Conservation (phyloP, 805 yeast genomes). For the Phaffomyces opuntiae region DNA sequence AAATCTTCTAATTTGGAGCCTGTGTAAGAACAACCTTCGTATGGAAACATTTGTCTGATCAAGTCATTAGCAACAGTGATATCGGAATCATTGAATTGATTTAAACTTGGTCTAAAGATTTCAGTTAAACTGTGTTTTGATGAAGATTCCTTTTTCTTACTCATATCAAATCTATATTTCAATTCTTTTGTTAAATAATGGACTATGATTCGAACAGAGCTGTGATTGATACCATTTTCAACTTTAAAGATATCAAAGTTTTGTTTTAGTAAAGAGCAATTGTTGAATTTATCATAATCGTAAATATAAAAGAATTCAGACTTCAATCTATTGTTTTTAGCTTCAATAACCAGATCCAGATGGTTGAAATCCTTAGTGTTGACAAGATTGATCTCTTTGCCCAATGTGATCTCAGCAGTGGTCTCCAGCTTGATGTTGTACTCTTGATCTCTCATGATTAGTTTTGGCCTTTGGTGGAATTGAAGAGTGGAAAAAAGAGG, state of each 20-base stretch:
- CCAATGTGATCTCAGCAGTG: conserved; percentile 19
- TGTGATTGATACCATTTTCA: conserved; percentile 22
- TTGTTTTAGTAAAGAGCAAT: conserved; percentile 20
- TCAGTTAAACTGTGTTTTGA: conserved; percentile 21
- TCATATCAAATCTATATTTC: conserved; percentile 19
- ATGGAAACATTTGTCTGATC: conserved; percentile 28
- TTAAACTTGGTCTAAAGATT: conserved; percentile 29
- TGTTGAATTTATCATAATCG: conserved; percentile 25
- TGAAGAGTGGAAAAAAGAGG: background rate
- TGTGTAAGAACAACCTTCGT: conserved; percentile 30
- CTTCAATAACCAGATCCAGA: conserved; percentile 22
- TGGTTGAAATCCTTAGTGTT: conserved; percentile 20
- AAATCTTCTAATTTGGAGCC: conserved; percentile 24
- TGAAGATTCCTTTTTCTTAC: conserved; percentile 3
- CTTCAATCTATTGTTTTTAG: conserved; percentile 22
- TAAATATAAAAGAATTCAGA: conserved; percentile 28
- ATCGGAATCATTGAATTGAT: conserved; percentile 27
- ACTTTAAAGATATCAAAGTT: conserved; percentile 18
- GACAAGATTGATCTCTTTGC: conserved; percentile 22
- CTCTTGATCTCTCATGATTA: conserved; percentile 1
- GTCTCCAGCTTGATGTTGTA: conserved; percentile 16
- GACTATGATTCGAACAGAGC: conserved; percentile 28
- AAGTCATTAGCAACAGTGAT: conserved; percentile 21
- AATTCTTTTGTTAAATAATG: conserved; percentile 27
- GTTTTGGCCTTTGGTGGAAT: background rate